Conservation (phyloP, 768 basidiomycete genomes). For the Termitomyces sp. region DNA sequence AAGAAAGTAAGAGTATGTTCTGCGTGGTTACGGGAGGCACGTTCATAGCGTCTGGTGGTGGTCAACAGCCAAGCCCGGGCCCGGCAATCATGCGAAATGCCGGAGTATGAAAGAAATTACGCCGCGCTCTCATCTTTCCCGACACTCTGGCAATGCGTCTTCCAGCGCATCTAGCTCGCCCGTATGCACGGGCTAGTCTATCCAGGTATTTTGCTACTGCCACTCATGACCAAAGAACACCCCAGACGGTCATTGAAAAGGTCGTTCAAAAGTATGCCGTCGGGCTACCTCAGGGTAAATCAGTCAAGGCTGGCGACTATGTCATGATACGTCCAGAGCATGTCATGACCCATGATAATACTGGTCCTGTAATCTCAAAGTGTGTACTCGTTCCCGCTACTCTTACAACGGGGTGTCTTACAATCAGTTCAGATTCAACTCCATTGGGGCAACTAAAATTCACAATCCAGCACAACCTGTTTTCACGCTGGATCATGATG, state of each 20-base stretch:
- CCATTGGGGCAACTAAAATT: constrained; percentile 85
- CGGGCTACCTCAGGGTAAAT: constrained; percentile 72
- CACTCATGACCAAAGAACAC: constrained; percentile 25
- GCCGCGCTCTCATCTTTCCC: not conserved
- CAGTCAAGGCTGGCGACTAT: constrained; percentile 94
- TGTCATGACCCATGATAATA: constrained; percentile 99
- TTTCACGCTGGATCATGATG: constrained; percentile 97
- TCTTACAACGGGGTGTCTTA: not conserved
- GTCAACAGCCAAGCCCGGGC: not conserved
- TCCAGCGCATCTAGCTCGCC: constrained; percentile 12
- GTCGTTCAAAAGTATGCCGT: constrained; percentile 97
- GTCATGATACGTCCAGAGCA: constrained; percentile 98
- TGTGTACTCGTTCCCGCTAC: constrained; percentile 30
- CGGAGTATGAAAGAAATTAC: not conserved
- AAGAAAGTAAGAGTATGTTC: constrained; percentile 4
- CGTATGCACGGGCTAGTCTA: not conserved
- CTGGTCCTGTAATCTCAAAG: constrained; percentile 97
- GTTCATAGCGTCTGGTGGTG: not conserved
- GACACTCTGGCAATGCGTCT: constrained; percentile 12
- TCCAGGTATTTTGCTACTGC: constrained; percentile 23
- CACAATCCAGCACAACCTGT: constrained; percentile 81
- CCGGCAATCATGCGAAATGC: not conserved
- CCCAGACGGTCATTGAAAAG: constrained; percentile 95
- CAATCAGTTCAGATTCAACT: constrained; percentile 66
- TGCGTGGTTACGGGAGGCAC: not conserved